phyloP scores from a whole-genome alignment of 2,329 filamentous ascomycete genomes.

The Aureobasidium sp. region DNA sequence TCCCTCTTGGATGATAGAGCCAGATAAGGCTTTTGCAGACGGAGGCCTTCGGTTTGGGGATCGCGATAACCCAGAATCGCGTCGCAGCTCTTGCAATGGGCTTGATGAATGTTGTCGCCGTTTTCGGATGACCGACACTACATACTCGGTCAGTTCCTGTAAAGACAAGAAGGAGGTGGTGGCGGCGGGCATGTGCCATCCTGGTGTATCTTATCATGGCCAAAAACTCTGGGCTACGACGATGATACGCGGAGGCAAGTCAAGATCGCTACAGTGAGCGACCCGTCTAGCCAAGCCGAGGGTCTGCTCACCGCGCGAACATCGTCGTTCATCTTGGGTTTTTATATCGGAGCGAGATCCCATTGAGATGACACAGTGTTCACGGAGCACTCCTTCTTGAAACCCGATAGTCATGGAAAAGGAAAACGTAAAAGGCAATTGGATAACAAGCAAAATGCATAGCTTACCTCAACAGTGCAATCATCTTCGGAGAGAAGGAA shows the following conservation, averaged over 20 bases:
- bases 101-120: background rate
- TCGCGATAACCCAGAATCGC: slow-evolving; percentile 35
- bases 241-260: slow-evolving; percentile 26
- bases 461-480: slow-evolving; percentile 48
- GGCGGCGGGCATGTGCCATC: background rate
- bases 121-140: background rate
- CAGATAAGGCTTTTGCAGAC: slow-evolving; percentile 27
- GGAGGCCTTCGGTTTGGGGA: slow-evolving; percentile 36
- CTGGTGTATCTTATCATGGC: slow-evolving; percentile 20
- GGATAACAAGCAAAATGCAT: slow-evolving; percentile 12
- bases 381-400: slow-evolving; percentile 32
- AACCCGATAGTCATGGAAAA: slow-evolving; percentile 18
- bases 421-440: background rate
- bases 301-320: slow-evolving; percentile 9
- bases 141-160: background rate
- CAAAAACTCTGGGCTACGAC: slow-evolving; percentile 25
- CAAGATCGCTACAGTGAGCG: slow-evolving; percentile 21
- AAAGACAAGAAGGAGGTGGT: slow-evolving; percentile 20
- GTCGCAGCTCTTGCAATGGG: background rate
- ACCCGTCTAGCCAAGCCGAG: slow-evolving; percentile 16
- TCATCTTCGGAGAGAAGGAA: slow-evolving; percentile 66
- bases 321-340: slow-evolving; percentile 26
- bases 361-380: slow-evolving; percentile 24
- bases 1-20: slow-evolving; percentile 8
- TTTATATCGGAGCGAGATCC: slow-evolving; percentile 31